These are phyloP conservation scores for Sextonia rubra DNA, from an alignment of 164 flowering plant species.

Conservation along the genomic window DNA sequence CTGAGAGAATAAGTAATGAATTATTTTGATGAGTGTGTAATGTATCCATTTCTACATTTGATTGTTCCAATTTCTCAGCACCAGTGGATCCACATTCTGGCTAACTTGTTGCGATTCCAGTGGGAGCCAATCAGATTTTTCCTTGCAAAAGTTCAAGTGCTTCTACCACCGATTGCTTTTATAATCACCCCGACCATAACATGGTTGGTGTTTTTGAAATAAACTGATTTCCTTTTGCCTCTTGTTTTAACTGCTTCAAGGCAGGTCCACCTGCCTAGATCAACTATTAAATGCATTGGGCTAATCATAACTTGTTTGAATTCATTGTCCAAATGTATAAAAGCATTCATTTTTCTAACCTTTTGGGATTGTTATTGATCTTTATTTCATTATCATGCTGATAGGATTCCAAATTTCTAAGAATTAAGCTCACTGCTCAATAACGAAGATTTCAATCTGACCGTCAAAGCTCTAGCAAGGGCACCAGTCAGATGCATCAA, in stretches of 20 bases:
- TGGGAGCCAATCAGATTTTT: slow-evolving; percentile 14
- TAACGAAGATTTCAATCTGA: slow-evolving; percentile 12
- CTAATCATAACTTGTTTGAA: too few relatives aligned
- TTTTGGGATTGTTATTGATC: too few relatives aligned
- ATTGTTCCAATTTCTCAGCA: slow-evolving; percentile 76
- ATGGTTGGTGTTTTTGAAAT: slow-evolving; percentile 34
- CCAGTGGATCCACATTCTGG: slow-evolving; percentile 50
- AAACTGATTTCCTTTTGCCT: neutral
- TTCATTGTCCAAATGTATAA: too few relatives aligned
- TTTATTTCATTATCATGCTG: neutral
- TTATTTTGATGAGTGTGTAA: slow-evolving; percentile 83
- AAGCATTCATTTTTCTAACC: too few relatives aligned
- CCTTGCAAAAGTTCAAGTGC: slow-evolving; percentile 27
- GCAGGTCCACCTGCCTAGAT: too few relatives aligned
- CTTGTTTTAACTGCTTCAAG: neutral
- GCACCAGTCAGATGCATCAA: neutral
- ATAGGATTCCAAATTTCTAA: slow-evolving; percentile 23
- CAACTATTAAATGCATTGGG: too few relatives aligned
- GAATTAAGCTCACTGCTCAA: slow-evolving; percentile 11
- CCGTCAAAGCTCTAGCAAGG: slow-evolving; percentile 22
- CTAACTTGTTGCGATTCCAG: slow-evolving; percentile 18
- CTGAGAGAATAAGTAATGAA: slow-evolving; percentile 77
- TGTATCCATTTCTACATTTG: slow-evolving; percentile 81
- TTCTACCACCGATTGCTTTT: slow-evolving; percentile 13
- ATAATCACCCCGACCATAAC: slow-evolving; percentile 13